These are phyloP conservation scores for Leucosporidium scottii DNA, from an alignment of 768 basidiomycete genomes.

Conservation along the genomic window DNA sequence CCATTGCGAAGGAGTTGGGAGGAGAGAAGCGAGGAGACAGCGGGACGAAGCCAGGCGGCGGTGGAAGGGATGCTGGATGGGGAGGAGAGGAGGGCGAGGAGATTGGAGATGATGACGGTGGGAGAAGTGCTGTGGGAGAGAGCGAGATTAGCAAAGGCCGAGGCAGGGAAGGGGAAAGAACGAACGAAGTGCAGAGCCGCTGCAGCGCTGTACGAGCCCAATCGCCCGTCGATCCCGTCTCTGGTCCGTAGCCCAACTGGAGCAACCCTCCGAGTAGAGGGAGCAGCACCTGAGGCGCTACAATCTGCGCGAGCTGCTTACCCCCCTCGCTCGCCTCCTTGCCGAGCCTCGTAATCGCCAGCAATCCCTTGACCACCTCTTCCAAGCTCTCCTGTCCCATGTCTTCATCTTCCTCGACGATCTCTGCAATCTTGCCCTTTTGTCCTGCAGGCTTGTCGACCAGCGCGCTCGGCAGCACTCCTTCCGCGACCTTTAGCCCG, in stretches of 20 bases:
- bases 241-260: neutral
- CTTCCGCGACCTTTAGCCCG: neutral
- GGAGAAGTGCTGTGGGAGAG: slow-evolving; percentile 5
- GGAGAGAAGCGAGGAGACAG: slow-evolving; percentile 53
- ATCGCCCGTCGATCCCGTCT: neutral
- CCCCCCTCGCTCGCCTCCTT: neutral
- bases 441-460: neutral
- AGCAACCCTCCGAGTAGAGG: neutral
- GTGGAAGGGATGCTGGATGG: neutral
- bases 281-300: slow-evolving; percentile 1
- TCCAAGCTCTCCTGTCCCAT: neutral
- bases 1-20: slow-evolving; percentile 63
- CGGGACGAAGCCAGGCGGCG: neutral
- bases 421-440: neutral
- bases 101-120: neutral
- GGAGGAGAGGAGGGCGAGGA: slow-evolving; percentile 15
- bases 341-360: neutral
- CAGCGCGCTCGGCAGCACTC: neutral
- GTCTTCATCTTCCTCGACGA: neutral
- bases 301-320: neutral
- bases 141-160: neutral
- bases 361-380: neutral
- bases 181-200: neutral
- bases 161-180: too few species aligned
- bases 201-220: neutral